phyloP scores from a whole-genome alignment of 2,329 filamentous ascomycete species.

The Kalmusia sp. region DNA sequence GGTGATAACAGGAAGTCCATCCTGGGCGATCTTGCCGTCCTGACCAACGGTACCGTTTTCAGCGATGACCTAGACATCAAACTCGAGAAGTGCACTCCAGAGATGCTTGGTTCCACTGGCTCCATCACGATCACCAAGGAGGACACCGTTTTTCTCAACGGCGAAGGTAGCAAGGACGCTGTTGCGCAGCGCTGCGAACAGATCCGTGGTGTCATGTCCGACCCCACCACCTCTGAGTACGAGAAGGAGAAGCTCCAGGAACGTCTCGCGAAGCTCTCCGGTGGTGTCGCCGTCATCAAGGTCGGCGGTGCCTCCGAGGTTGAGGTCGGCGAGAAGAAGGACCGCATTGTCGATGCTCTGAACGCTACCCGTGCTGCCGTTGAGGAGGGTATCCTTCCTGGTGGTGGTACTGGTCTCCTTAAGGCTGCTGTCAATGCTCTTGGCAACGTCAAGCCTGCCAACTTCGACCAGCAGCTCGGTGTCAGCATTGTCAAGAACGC shows the following conservation, averaged over 20 bases:
- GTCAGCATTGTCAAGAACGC: conserved; percentile 97
- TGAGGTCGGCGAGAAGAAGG: conserved; percentile 99
- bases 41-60: conserved; percentile 98
- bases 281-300: conserved; percentile 99
- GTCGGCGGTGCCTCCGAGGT: conserved; percentile 97
- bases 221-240: conserved; percentile 95
- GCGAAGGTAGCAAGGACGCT: conserved; percentile 91
- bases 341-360: conserved; percentile 96
- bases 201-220: conserved; percentile 95
- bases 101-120: conserved; percentile 95
- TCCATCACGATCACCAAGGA: conserved; percentile 99
- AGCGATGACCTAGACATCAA: conserved; percentile 98
- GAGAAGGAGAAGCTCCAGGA: conserved; percentile 99
- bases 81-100: conserved; percentile 95
- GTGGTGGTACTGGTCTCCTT: conserved; percentile 96
- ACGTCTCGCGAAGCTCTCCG: conserved; percentile 98
- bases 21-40: conserved; percentile 91
- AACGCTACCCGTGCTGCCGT: conserved; percentile 98
- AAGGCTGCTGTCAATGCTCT: conserved; percentile 95
- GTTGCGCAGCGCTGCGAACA: conserved; percentile 98
- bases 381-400: conserved; percentile 98
- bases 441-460: conserved; percentile 79
- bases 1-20: conserved; percentile 99
- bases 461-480: conserved; percentile 99
- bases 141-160: conserved; percentile 98